Conservation (phyloP, 306 rosid species). For the Abrus pulchellus region DNA sequence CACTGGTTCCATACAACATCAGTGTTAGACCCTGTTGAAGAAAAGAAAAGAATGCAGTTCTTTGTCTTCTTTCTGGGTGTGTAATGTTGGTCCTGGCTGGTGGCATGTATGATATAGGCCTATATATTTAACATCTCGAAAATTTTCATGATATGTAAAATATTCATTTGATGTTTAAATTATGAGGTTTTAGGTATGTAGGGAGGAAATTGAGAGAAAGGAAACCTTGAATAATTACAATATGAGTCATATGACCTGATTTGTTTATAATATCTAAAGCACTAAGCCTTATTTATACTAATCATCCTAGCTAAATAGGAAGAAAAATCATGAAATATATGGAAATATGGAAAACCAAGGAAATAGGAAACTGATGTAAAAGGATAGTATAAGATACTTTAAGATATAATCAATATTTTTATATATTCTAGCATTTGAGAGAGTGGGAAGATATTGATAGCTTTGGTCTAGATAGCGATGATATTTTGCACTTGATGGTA, state of each 20-base stretch:
- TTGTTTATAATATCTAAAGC: neutral
- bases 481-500: conserved; percentile 26
- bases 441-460: conserved; percentile 37
- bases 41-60: neutral
- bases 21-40: conserved; percentile 5
- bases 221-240: neutral
- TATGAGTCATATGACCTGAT: neutral
- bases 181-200: neutral
- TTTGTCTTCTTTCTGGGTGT: neutral
- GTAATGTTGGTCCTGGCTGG: conserved; percentile 31
- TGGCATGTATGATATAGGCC: conserved; percentile 19
- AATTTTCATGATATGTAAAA: neutral
- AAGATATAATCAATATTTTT: neutral
- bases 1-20: conserved; percentile 13
- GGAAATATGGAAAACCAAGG: neutral
- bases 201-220: neutral
- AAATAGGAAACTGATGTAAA: neutral
- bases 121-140: conserved; percentile 33
- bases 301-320: neutral
- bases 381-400: neutral
- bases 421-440: neutral
- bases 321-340: neutral
- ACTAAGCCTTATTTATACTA: conserved; percentile 1
- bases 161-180: neutral
- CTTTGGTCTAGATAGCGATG: conserved; percentile 7